phyloP scores from a whole-genome alignment of 2,329 filamentous ascomycete species.

The Westerdykella sp. region DNA sequence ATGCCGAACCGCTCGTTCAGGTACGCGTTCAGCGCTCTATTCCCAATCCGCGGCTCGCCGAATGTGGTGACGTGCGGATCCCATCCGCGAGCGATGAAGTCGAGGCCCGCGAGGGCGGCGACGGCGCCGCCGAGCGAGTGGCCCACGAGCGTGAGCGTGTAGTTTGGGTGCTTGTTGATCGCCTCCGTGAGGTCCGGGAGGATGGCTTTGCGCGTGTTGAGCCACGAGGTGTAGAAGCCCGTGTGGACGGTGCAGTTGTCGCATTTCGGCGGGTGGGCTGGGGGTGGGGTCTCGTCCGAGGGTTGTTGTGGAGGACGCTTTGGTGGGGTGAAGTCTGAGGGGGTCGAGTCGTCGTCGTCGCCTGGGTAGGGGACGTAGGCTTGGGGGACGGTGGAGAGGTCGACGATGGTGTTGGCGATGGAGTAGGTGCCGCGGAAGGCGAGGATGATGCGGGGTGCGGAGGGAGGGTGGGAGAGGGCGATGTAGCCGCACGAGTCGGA shows the following conservation, averaged over 20 bases:
- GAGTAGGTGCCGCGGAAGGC: conserved; percentile 95
- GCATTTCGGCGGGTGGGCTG: conserved; percentile 52
- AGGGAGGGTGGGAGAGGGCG: conserved; percentile 67
- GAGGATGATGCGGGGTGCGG: conserved; percentile 62
- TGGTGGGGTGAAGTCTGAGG: conserved; percentile 21
- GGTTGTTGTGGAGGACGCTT: conserved; percentile 5
- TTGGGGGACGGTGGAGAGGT: conserved; percentile 83
- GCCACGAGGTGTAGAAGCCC: conserved; percentile 84
- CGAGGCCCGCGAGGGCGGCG: conserved; percentile 76
- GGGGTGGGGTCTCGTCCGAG: conserved; percentile 15
- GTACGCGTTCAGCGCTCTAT: conserved; percentile 48
- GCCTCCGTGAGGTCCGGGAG: conserved; percentile 60
- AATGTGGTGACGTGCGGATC: conserved; percentile 79
- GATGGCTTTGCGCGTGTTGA: conserved; percentile 62
- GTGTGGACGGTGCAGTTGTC: conserved; percentile 85
- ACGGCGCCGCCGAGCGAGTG: conserved; percentile 92
- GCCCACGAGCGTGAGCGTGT: conserved; percentile 72
- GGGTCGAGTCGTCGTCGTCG: conserved; percentile 32
- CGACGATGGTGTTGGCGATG: conserved; percentile 81
- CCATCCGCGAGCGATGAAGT: conserved; percentile 73
- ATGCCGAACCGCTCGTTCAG: conserved; percentile 48
- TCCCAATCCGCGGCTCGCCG: conserved; percentile 69
- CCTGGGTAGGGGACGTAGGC: conserved; percentile 82
- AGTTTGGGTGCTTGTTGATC: conserved; percentile 58
- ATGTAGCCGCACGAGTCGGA: conserved; percentile 93